Percentiles rank a stretch among this genome's conserved stretches.
phyloP scores from a whole-genome alignment of 371 early-diverging fungal species.

The Apophysomyces variabilis region DNA sequence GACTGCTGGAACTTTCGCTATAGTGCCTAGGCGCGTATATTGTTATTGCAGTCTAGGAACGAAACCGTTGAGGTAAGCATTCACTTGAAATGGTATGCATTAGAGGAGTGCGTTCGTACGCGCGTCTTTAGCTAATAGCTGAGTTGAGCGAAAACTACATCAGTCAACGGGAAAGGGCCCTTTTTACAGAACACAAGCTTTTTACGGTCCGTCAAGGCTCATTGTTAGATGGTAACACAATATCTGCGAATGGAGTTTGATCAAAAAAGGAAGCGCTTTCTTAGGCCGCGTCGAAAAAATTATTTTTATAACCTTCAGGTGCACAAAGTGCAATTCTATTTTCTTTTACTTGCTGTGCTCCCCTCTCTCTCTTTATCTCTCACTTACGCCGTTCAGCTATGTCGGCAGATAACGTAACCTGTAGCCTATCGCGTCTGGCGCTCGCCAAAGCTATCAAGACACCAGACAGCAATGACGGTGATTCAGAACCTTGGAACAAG shows the following conservation, averaged over 20 bases:
- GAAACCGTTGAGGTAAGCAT: too few species aligned
- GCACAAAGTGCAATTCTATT: conserved; percentile 1
- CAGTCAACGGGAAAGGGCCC: not conserved
- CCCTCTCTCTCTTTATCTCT: conserved; percentile 15
- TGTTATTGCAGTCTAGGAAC: too few species aligned
- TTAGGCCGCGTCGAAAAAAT: conserved; percentile 4
- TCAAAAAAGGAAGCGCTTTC: conserved; percentile 11
- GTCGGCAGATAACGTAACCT: conserved; percentile 49
- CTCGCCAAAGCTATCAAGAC: conserved; percentile 57
- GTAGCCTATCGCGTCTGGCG: conserved; percentile 49
- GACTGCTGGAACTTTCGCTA: too few species aligned
- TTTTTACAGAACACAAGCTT: not conserved
- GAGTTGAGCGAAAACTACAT: not conserved
- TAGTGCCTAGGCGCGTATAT: too few species aligned
- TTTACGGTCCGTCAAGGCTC: not conserved
- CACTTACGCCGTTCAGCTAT: conserved; percentile 18
- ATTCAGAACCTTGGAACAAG: conserved; percentile 32
- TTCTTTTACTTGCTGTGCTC: conserved; percentile 18
- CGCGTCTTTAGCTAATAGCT: not conserved
- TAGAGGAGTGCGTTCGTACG: too few species aligned
- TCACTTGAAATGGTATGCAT: too few species aligned
- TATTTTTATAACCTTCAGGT: not conserved
- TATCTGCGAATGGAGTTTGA: not conserved
- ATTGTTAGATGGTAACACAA: not conserved
- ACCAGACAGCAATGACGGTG: conserved; percentile 33